Conservation (phyloP, 2,329 filamentous ascomycete species). For the Ophiostoma ulmi region DNA sequence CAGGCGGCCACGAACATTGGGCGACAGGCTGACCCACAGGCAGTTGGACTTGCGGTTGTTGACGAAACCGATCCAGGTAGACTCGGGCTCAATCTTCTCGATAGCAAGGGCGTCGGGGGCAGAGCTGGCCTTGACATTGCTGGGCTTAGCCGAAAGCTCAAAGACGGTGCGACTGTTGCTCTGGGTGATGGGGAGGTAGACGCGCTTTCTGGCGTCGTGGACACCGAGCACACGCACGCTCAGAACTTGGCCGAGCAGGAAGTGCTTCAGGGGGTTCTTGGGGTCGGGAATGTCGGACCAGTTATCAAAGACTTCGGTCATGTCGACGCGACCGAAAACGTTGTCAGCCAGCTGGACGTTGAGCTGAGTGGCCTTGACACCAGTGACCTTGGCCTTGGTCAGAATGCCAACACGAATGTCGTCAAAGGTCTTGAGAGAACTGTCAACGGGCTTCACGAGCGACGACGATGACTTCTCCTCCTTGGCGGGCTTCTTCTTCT, state of each 20-base stretch:
- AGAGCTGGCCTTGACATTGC: slow-evolving; percentile 49
- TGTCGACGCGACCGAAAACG: slow-evolving; percentile 85
- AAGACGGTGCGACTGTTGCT: slow-evolving; percentile 75
- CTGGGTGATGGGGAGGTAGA: slow-evolving; percentile 87
- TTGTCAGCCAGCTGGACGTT: slow-evolving; percentile 86
- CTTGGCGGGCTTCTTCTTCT: slow-evolving; percentile 37
- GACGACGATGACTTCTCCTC: background rate
- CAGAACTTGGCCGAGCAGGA: slow-evolving; percentile 65
- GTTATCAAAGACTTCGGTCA: slow-evolving; percentile 81
- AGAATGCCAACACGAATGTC: slow-evolving; percentile 70
- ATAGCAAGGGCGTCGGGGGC: slow-evolving; percentile 55
- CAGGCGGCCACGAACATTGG: slow-evolving; percentile 79
- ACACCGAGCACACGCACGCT: slow-evolving; percentile 75
- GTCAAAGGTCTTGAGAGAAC: slow-evolving; percentile 56
- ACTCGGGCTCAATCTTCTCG: slow-evolving; percentile 66
- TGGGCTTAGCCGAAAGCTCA: slow-evolving; percentile 78
- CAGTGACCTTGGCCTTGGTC: slow-evolving; percentile 72
- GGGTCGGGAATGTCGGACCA: slow-evolving; percentile 82
- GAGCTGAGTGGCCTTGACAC: slow-evolving; percentile 83
- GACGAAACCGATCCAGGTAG: slow-evolving; percentile 73
- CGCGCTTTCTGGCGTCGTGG: slow-evolving; percentile 84
- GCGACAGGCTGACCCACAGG: slow-evolving; percentile 87
- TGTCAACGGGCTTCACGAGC: slow-evolving; percentile 52
- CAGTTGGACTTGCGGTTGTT: slow-evolving; percentile 79
- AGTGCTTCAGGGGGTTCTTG: slow-evolving; percentile 72